phyloP scores from a whole-genome alignment of 805 yeast species.

The Millerozyma miso region DNA sequence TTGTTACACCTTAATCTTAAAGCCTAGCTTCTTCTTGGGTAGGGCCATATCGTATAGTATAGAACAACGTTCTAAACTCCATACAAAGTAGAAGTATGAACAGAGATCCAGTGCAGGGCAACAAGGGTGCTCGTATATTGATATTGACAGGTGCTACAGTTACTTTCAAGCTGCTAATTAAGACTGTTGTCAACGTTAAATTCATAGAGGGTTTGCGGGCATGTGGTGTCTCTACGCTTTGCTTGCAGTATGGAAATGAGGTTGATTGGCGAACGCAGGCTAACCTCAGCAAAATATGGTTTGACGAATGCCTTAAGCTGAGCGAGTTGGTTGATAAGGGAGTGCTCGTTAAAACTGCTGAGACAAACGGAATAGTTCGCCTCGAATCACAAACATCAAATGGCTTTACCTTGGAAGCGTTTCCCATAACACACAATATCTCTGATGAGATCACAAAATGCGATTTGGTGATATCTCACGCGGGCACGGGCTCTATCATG shows the following conservation, averaged over 20 bases:
- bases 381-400: not conserved
- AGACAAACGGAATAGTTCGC: not conserved
- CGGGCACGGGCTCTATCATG: slow-evolving; percentile 86
- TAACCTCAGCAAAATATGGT: slow-evolving; percentile 20
- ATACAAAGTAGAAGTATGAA: too few species aligned
- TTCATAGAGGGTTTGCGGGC: slow-evolving; percentile 16
- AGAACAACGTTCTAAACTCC: too few species aligned
- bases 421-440: slow-evolving; percentile 27
- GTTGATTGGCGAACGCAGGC: slow-evolving; percentile 21
- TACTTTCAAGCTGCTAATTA: slow-evolving; percentile 60
- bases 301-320: slow-evolving; percentile 15
- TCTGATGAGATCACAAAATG: slow-evolving; percentile 37
- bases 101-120: not conserved
- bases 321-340: slow-evolving; percentile 3
- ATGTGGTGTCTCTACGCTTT: slow-evolving; percentile 29
- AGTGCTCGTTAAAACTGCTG: not conserved
- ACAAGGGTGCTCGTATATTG: slow-evolving; percentile 22
- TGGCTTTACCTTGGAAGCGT: slow-evolving; percentile 11
- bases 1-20: too few species aligned
- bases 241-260: slow-evolving; percentile 33
- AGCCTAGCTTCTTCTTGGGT: too few species aligned
- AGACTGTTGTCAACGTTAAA: not conserved
- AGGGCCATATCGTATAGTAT: too few species aligned
- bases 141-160: slow-evolving; percentile 92
- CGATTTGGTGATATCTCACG: slow-evolving; percentile 78